A percentile compares a stretch with the other conserved stretches of the same genome.
Conservation (phyloP, 2,329 filamentous ascomycete genomes). For the Erysiphe pulchra region DNA sequence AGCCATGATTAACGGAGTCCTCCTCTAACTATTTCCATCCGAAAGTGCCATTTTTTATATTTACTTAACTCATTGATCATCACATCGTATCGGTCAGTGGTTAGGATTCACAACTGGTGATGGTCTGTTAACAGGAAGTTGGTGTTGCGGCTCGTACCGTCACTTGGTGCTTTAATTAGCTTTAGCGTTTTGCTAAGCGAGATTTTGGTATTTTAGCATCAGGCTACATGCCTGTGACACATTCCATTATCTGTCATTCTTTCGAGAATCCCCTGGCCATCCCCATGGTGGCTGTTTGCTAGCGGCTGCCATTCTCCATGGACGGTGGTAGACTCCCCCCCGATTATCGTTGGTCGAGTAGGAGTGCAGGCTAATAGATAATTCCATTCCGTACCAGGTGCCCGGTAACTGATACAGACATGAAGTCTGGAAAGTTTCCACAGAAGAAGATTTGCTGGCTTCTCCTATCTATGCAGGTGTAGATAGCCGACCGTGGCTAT, state of each 20-base stretch:
- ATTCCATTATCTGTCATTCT: neutral
- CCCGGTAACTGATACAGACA: neutral
- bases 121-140: too few relatives aligned
- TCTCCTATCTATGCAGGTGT: neutral
- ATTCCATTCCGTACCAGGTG: neutral
- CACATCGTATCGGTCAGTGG: too few relatives aligned
- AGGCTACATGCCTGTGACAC: too few relatives aligned
- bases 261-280: neutral
- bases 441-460: neutral
- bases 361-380: neutral
- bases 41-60: too few relatives aligned
- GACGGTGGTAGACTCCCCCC: neutral
- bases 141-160: too few relatives aligned
- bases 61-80: too few relatives aligned
- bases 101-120: too few relatives aligned
- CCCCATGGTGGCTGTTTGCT: neutral
- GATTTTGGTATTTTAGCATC: too few relatives aligned
- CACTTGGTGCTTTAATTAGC: too few relatives aligned
- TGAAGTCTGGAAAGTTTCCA: neutral
- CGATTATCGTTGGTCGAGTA: conserved; percentile 13
- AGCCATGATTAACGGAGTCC: too few relatives aligned
- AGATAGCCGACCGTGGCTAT: neutral
- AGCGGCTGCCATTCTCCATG: neutral
- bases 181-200: too few relatives aligned
- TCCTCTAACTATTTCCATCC: too few relatives aligned